Base-by-base conservation (phyloP, 2,329 filamentous ascomycete species). In the Rhinocladiella similis region DNA sequence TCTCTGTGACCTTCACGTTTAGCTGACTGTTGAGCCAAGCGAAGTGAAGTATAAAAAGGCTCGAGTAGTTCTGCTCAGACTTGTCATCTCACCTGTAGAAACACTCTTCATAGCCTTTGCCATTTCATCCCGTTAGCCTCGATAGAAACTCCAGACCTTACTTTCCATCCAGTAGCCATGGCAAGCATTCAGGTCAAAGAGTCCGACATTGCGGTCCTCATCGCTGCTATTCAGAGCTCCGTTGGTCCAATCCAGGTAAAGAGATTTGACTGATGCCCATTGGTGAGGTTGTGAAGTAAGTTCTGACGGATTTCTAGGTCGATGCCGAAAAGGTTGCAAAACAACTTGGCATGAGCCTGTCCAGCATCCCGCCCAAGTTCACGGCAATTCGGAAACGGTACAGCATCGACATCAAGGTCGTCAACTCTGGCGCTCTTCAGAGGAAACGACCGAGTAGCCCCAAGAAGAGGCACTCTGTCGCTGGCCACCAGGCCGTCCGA, bases 381-480 rank as follows among this genome's bases (percentile, higher is more conserved):
- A 59, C 59, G 5, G 47, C 56, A 0, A 56, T 62, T 29, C 59
- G 59, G 14, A 62, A 57, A 41, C 33, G 46, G 13, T 62, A 62
- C 45, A 53, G 53, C 35, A 59, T 62, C 20, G 59, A 62, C 48
- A 62, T 62, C 54, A 62, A 62, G 49, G 59, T 62, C 19, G 47
- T 62, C 50, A 62, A 62, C 36, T 62, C 59, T 9, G 59, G 59
- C 3, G 59, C 59, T 13, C 42, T 62, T 22, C 59, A 62, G 46
- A 42, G 56, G 19, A 62, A 62, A n/a, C 20, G 56, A 25, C 50
- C 47, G n/a, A 55, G 46, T n/a, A 62, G 53, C 18, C 59, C 59
- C 16, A 62, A 55, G 46, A 62, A 62, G 39, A 50, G 57, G 33
- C 41, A 54, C 4, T 46, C 54, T n/a, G 35, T 7, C n/a, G 22